Conservation (phyloP, 1,284 basidiomycete genomes). For the Boletus sp. region DNA sequence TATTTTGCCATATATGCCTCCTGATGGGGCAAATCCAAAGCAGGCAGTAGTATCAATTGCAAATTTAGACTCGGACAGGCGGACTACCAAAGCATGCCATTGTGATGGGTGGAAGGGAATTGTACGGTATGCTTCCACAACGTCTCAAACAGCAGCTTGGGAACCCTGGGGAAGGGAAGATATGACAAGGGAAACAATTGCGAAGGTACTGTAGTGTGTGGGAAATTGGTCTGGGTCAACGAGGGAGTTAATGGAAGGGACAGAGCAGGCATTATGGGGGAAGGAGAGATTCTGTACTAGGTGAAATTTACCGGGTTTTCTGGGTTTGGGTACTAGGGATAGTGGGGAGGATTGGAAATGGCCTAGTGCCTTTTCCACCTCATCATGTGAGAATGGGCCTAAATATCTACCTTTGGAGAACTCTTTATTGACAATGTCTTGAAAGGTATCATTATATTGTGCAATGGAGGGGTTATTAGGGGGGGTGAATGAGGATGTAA, state of each 20-base stretch:
- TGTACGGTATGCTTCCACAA: slow-evolving; percentile 12
- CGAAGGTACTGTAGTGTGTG: neutral
- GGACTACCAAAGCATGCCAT: slow-evolving; percentile 6
- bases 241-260: neutral
- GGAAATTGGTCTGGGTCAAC: neutral
- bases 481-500: neutral
- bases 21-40: slow-evolving; percentile 40
- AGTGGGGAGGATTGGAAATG: neutral
- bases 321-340: neutral
- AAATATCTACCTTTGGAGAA: neutral
- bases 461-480: neutral
- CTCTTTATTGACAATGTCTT: neutral
- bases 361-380: neutral
- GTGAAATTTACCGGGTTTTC: neutral
- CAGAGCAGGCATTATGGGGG: neutral
- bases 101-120: slow-evolving; percentile 3
- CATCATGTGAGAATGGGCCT: neutral
- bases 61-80: neutral
- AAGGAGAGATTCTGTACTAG: neutral
- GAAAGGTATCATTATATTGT: neutral
- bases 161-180: neutral
- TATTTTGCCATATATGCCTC: slow-evolving; percentile 38
- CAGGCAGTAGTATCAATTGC: slow-evolving; percentile 9
- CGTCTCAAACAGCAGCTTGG: neutral
- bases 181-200: fast-evolving